Evolutionary conservation across 2,329 filamentous ascomycete species (phyloP), one percentile per base, ranked within the genome.

Genomic region (Ciborinia camelliae): DNA sequence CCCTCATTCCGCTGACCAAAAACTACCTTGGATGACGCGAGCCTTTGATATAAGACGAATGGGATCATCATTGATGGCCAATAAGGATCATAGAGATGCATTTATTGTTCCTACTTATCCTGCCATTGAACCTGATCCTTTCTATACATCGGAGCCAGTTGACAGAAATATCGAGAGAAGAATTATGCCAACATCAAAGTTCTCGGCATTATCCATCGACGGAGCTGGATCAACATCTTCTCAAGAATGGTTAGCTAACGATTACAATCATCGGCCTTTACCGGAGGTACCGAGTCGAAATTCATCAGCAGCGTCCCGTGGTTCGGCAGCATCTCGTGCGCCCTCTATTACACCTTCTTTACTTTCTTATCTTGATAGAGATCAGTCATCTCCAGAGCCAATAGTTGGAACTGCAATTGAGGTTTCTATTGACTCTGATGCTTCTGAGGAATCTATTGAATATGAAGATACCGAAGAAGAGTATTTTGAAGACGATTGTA

Each of bases 301-400:
- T 43, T 50, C 62, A 26, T 64, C 62, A 20, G 26, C 48, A 48
- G 35, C 50, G 18, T 62, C 55, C 37, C 57, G 37, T 32, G 62
- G 39, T 14, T 66, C 68, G 8, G 30, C 60, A 15, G 30, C 45
- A n/a, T 66, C 68, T 28, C 51, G 61, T 26, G 62, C 68, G 26
- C 63, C 66, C 30, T 71, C 67, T 10, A 62, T 70, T 28, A 60
- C 68, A 18, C 66, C 68, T 15, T 71, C 69, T 7, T 39, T 70
- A 10, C 15, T 62, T 8, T 55, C 59, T 2, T 68, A 69, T 60
- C 32, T 64, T 23, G 68, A 71, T 15, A 62, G 68, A 52, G 63
- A 67, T 26, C 47, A 63, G n/a, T 18, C 50, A 14, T 70, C 68
- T n/a, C 69, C 69, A n/a, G 67, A 68, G 41, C 66, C 66, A 35